Base-by-base conservation (phyloP, 371 early-diverging fungal species). In the Phascolomyces articulosus region DNA sequence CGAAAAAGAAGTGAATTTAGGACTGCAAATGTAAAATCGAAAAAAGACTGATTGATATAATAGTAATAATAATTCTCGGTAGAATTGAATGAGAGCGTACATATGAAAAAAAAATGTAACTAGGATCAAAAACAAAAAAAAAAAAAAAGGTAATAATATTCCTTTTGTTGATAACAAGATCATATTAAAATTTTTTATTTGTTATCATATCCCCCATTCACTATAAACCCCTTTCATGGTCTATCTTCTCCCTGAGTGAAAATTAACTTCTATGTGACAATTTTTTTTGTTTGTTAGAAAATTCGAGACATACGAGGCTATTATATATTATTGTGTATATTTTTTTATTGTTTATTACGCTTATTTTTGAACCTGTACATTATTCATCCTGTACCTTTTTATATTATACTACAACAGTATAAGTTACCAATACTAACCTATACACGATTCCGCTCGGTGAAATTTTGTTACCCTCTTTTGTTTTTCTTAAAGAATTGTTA, bases 171-270 rank as follows among this genome's bases (percentile, higher is more conserved):
- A 55, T 38, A 31, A 13, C 21, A 55, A 38, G 56, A 11, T 7
- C 16, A 55, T 55, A 55, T 55, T 38, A 34, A 38, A 55, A 55
- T 55, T 29, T 20, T 55, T 38, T 55, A 31, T 55, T 55, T 55
- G 56, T 20, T 55, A 51, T 51, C 51, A 13, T 51, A 15, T 23
- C 51, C 51, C 21, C 51, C 51, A 4, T 16, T 16, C 15, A 3
- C 44, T 2, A 34, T 34, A 34, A 9, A 34, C 11, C 34, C 34
- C 34, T 34, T n/a, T n/a, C n/a, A 38, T 38, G 38, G 9, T 38
- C 38, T 38, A 13, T 38, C 0, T n/a, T 44, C 44, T 44, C 44
- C 44, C n/a, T 38, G 13, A 38, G 38, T 9, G 6, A 38, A 24
- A 49, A 49, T 10, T 9, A 49, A 49, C 6, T 9, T 10, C n/a